Base-by-base conservation (phyloP, 169 alveolate genomes). In the Eimeria brunetti region DNA sequence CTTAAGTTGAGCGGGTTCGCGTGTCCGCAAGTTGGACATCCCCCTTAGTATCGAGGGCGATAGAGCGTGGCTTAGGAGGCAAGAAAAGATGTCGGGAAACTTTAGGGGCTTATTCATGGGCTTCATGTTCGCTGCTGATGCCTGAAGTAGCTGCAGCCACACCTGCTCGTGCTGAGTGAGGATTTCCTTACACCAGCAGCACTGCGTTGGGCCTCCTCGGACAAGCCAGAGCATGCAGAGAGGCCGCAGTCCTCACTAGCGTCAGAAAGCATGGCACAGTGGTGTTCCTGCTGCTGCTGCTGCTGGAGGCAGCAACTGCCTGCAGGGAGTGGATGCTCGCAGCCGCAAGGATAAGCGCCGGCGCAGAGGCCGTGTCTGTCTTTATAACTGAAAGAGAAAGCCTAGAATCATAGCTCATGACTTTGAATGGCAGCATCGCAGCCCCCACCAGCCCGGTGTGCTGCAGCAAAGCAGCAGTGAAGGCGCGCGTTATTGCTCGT, bases 161-260 rank as follows among this genome's bases (percentile, higher is more conserved):
- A 11, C 6, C 30, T 75, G 58, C 1, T 2, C 46, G n/a, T n/a
- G n/a, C n/a, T n/a, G 84, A 14, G 8, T 36, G n/a, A 12, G 88
- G 88, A 27, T n/a, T 49, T 78, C 46, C 36, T 7, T 78, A 38
- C 9, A 78, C 12, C 53, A 83, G 71, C 90, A 83, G 51, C 36
- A n/a, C n/a, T 41, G 90, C 90, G 33, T 53, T 83, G 90, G 90
- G 90, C 76, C 90, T 83, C 44, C 90, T 83, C 75, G 90, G 90
- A 58, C 90, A 83, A 36, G 75, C 76, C 46, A 83, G 90, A 36
- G 76, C 90, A 36, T 83, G 90, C 76, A 83, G 76, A 53, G 76
- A 14, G 30, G 90, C 69, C 16, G 90, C 69, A 27, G 76, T 56
- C 90, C 90, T 83, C 53, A 83, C 90, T n/a, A 83, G 36, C 12